These are phyloP conservation scores for Beauveria varroae DNA, from an alignment of 2,329 filamentous ascomycete genomes.

Conservation along the genomic window DNA sequence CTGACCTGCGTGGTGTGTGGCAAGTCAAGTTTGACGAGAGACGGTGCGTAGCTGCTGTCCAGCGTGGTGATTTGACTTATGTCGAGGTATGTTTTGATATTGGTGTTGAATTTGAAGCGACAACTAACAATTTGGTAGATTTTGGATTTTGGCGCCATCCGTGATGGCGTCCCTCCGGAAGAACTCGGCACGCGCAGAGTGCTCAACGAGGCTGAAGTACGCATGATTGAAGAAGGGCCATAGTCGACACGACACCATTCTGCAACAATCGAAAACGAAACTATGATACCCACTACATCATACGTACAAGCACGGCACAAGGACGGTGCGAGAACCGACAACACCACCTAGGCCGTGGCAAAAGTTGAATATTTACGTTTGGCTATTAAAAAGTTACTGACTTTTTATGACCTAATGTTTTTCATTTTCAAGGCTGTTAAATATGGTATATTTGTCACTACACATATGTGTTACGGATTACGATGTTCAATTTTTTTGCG, in stretches of 20 bases:
- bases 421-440: neutral
- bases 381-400: no score
- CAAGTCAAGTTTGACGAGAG: conserved; percentile 97
- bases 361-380: neutral
- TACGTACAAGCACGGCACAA: neutral
- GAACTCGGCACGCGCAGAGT: conserved; percentile 73
- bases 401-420: neutral
- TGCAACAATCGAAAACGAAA: neutral
- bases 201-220: conserved; percentile 50
- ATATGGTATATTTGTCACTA: neutral
- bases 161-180: conserved; percentile 73
- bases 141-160: conserved; percentile 89
- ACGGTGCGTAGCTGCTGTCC: conserved; percentile 91
- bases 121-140: conserved; percentile 53
- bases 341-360: neutral
- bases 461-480: neutral
- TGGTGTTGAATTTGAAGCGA: neutral
- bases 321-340: neutral
- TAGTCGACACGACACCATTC: conserved; percentile 8
- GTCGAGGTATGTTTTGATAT: conserved; percentile 66
- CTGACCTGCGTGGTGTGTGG: conserved; percentile 94
- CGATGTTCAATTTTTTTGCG: neutral
- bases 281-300: no score
- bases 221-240: conserved; percentile 40
- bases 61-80: conserved; percentile 86